phyloP scores from a whole-genome alignment of 345 rosid species.

The Moricandia arvensis region DNA sequence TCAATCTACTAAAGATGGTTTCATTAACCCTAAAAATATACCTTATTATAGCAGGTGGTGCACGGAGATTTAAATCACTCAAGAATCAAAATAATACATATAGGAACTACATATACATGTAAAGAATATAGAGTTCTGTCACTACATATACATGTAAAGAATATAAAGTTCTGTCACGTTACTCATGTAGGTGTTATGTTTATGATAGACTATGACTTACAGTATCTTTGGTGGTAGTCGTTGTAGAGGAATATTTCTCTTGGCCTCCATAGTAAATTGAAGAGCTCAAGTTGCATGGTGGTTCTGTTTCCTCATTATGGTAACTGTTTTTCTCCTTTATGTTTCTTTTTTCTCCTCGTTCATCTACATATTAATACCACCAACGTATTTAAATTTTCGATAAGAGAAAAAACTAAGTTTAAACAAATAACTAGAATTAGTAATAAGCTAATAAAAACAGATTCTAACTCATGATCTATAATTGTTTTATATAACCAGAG shows the following conservation, averaged over 20 bases:
- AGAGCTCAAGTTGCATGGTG: constrained; percentile 77
- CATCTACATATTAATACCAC: not conserved
- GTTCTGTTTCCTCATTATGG: constrained; percentile 59
- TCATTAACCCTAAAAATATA: no score
- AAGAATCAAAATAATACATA: not conserved
- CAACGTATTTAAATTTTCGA: not conserved
- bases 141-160: not conserved
- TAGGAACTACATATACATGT: not conserved
- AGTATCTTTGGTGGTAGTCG: constrained; percentile 42
- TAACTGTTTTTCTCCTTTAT: constrained; percentile 42
- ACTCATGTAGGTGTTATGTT: constrained; percentile 13
- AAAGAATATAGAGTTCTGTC: not conserved
- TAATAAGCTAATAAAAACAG: not conserved
- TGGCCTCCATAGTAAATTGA: constrained; percentile 94
- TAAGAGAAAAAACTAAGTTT: not conserved
- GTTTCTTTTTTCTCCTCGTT: constrained; percentile 35
- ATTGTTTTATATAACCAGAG: not conserved
- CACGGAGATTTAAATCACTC: no score
- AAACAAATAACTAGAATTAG: not conserved
- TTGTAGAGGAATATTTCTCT: constrained; percentile 68
- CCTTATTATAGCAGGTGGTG: no score
- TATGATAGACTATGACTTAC: constrained; percentile 36
- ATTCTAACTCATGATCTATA: not conserved
- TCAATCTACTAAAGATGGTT: no score
- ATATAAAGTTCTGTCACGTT: not conserved